Base-by-base conservation (phyloP, 441 rosid genomes). In the Raphanus hybrid region DNA sequence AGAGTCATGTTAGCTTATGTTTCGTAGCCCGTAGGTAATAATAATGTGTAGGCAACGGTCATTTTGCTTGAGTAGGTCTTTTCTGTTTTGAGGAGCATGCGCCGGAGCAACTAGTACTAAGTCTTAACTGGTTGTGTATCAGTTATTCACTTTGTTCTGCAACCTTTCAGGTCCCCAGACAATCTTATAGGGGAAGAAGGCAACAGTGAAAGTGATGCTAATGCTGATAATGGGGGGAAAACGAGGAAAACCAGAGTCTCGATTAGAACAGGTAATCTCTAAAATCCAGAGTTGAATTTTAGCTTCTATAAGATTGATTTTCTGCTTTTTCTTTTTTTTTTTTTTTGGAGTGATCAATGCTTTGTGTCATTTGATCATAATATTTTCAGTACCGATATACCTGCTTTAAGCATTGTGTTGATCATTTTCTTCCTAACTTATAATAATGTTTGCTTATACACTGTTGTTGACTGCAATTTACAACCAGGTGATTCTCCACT, bases 121-220 rank as follows among this genome's bases (percentile, higher is more conserved):
- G 54, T 66, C 26, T 55, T 12, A 52, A 54, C 35, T 76, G 55
- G 20, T 37, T 80, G 45, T 29, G 75, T 67, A 29, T 52, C 64
- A 78, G 70, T 54, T 62, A 68, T 62, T 72, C 37, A 55, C 55
- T 74, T 70, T 69, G 59, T 70, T 70, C 64, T 63, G 67, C 67
- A 68, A 79, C 74, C 61, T 85, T 43, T 76, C 78, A 91, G 98
- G 91, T 81, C 83, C 26, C 85, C 85, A 15, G 89, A 88, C 73
- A 84, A 89, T 77, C 82, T 82, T 18, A 82, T 91, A 52, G 90
- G 85, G 77, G 81, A 77, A 39, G 91, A 81, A 34, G 88, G 87
- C 80, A 85, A 81, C 68, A 78, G 82, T 67, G 78, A 60, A 75
- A 84, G 83, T 83, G 90, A 87, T 76, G 88, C 73, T 32, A 78